These are phyloP conservation scores for Colletotrichum cordylinicola DNA, from an alignment of 2,329 filamentous ascomycete species.

Conservation along the genomic window DNA sequence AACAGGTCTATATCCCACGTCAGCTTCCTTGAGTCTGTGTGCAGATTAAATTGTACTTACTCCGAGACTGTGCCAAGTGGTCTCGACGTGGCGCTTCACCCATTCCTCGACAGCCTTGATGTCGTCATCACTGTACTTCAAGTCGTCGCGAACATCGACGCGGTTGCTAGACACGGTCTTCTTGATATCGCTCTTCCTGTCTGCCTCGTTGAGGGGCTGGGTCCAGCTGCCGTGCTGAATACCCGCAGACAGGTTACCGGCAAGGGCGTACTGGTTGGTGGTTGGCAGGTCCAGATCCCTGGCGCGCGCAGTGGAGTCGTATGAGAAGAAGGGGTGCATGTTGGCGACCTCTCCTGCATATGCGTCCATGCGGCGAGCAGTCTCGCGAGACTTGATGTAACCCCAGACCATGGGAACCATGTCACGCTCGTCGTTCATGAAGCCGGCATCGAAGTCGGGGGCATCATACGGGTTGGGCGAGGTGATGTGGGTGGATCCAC, in stretches of 20 bases:
- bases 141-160: slow-evolving; percentile 63
- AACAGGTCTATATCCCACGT: slow-evolving; percentile 60
- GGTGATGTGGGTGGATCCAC: slow-evolving; percentile 73
- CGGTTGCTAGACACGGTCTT: slow-evolving; percentile 68
- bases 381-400: slow-evolving; percentile 84
- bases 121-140: slow-evolving; percentile 70
- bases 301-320: slow-evolving; percentile 71
- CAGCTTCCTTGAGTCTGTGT: not conserved
- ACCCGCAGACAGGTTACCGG: slow-evolving; percentile 73
- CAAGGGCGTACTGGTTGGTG: slow-evolving; percentile 77
- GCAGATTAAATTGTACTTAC: slow-evolving; percentile 35
- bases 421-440: slow-evolving; percentile 86
- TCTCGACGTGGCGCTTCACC: slow-evolving; percentile 77
- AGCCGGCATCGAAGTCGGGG: slow-evolving; percentile 81
- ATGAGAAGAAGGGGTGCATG: slow-evolving; percentile 76
- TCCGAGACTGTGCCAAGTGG: slow-evolving; percentile 72
- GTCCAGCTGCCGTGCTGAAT: slow-evolving; percentile 80
- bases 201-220: slow-evolving; percentile 58
- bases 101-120: slow-evolving; percentile 72
- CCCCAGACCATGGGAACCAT: slow-evolving; percentile 88
- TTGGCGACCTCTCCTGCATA: slow-evolving; percentile 76
- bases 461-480: slow-evolving; percentile 75
- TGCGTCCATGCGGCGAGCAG: slow-evolving; percentile 77
- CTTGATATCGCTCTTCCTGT: slow-evolving; percentile 49
- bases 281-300: slow-evolving; percentile 77